A percentile compares a stretch with the other conserved stretches of the same genome.
Evolutionary conservation across 2,329 filamentous ascomycete genomes (phyloP).

Genomic region (Phialophora verrucosa): DNA sequence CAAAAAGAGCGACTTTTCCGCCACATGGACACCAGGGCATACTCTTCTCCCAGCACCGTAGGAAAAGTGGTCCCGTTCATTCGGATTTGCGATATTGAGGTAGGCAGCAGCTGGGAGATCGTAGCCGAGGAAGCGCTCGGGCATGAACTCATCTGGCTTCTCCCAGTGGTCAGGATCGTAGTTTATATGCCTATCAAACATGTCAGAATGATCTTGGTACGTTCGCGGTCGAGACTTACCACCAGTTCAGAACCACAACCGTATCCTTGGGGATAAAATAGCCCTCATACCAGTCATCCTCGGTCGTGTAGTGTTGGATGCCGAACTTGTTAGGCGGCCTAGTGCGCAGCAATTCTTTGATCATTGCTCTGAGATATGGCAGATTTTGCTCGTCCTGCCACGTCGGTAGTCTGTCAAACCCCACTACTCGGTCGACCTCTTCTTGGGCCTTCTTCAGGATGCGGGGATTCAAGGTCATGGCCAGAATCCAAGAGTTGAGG

Average conservation of each 20-base stretch:
- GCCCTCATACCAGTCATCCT: constrained; percentile 38
- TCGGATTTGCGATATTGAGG: constrained; percentile 43
- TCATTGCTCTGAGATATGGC: constrained; percentile 59
- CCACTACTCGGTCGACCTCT: constrained; percentile 59
- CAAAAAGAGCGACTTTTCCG: constrained; percentile 43
- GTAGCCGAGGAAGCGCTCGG: constrained; percentile 33
- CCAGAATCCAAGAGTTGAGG: constrained; percentile 35
- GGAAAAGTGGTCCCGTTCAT: constrained; percentile 41
- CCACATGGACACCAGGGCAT: constrained; percentile 44
- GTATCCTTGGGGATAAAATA: constrained; percentile 39
- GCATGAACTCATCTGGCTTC: constrained; percentile 31
- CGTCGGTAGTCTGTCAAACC: constrained; percentile 53
- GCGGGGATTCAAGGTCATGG: constrained; percentile 51
- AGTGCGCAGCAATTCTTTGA: constrained; percentile 43
- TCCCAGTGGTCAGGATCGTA: constrained; percentile 36
- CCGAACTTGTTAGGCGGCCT: constrained; percentile 54
- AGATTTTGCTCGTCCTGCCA: constrained; percentile 57
- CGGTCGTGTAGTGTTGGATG: constrained; percentile 38
- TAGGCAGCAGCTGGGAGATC: constrained; percentile 45
- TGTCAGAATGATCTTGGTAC: not conserved
- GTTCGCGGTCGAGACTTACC: constrained; percentile 45
- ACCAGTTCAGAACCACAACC: constrained; percentile 49
- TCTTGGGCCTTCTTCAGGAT: constrained; percentile 54
- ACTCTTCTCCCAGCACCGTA: constrained; percentile 44
- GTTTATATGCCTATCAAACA: constrained; percentile 36